Base-by-base conservation (phyloP, 192 early-diverging fungal species). In the Backusella sp. region DNA sequence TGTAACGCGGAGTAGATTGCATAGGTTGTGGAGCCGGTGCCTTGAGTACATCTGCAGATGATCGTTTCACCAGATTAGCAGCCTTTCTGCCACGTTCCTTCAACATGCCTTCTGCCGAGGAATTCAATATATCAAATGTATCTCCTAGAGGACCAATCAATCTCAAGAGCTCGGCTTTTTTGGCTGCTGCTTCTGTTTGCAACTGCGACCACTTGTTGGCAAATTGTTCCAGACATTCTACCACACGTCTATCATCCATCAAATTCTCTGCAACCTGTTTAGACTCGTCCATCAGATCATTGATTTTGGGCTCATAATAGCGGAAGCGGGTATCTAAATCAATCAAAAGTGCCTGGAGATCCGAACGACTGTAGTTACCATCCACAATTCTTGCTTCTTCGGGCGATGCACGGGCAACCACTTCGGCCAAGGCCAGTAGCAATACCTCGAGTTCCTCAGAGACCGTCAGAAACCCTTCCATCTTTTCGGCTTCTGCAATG, bases 191-290 rank as follows among this genome's bases (percentile, higher is more conserved):
- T n/a, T 76, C 52, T 34, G 59, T 73, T 74, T 86, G 83, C 12
- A 88, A 73, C 26, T 84, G 75, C n/a, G 72, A 59, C 88, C 88
- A 90, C 52, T 83, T 78, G 68, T 88, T 81, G 8, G 75, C 79
- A 0, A 86, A 69, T 9, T 82, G 68, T 34, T 83, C 77, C 37
- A 81, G 73, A 67, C 77, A 84, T 35, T 86, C 80, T 1, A 78
- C 77, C 56, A 88, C 74, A 72, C 87, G 73, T 79, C 77, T 80
- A 72, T 87, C 86, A 12, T 85, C 71, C 73, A 74, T 72, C 14
- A 85, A 34, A 21, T 37, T 52, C 19, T 76, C 41, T 19, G 81
- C 78, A 26, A 75, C 67, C 21, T 46, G 30, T 73, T 76, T 74
- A 0, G 78, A 39, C 34, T 84, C 83, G 12, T 78, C 70, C 26